Evolutionary conservation across 1,284 basidiomycete genomes (phyloP).

Genomic region (Bjerkandera adusta): DNA sequence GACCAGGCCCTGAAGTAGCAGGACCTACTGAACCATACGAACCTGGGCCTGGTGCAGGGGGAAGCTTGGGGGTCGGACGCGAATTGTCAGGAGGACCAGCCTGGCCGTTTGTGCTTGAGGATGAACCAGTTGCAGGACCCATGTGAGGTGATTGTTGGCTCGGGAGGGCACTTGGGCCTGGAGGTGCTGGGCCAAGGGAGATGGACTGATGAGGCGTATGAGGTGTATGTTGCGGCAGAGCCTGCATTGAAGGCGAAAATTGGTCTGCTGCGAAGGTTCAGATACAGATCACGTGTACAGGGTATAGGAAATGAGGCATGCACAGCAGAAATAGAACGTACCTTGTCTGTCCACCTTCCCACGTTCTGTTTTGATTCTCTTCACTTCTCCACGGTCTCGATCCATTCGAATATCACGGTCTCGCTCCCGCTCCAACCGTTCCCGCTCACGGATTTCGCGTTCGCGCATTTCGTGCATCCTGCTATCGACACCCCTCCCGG

Average conservation of each 20-base stretch:
- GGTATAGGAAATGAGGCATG: background rate
- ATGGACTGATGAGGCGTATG: slow-evolving; percentile 14
- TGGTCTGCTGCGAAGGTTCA: slow-evolving; percentile 11
- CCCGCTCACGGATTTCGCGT: slow-evolving; percentile 21
- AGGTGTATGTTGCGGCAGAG: slow-evolving; percentile 13
- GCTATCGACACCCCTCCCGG: slow-evolving; percentile 27
- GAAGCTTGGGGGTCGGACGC: slow-evolving; percentile 17
- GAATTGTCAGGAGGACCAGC: slow-evolving; percentile 6
- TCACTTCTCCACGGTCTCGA: slow-evolving; percentile 27
- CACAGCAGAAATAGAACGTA: slow-evolving; percentile 3
- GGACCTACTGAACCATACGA: slow-evolving; percentile 8
- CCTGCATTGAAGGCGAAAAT: slow-evolving; percentile 15
- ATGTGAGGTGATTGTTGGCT: slow-evolving; percentile 6
- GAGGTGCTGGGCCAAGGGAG: slow-evolving; percentile 11
- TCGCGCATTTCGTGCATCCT: slow-evolving; percentile 16
- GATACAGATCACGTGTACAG: background rate
- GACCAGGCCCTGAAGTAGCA: too few species aligned
- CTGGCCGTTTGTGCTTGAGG: slow-evolving; percentile 3
- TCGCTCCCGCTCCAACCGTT: slow-evolving; percentile 25
- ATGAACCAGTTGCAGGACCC: background rate
- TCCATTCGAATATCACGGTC: slow-evolving; percentile 19
- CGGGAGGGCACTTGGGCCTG: background rate
- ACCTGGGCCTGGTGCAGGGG: slow-evolving; percentile 11
- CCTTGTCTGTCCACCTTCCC: slow-evolving; percentile 17
- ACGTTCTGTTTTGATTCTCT: slow-evolving; percentile 37